A percentile compares a stretch with the other conserved stretches of the same genome.
Conservation (phyloP, 2,329 filamentous ascomycete genomes). For the Helotiales sp. region DNA sequence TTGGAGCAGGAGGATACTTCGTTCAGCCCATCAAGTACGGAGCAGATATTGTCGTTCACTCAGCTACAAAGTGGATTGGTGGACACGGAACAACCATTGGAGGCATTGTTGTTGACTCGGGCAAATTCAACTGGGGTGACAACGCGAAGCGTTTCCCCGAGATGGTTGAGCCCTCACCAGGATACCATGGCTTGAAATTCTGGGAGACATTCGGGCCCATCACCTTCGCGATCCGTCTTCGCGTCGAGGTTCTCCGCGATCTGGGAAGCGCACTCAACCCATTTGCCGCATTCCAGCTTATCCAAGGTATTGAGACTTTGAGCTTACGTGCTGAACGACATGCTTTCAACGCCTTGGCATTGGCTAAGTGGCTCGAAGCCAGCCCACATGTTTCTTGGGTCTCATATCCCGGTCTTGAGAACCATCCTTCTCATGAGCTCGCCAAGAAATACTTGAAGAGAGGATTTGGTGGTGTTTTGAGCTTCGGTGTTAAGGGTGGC, state of each 20-base stretch:
- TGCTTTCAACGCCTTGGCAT: conserved; percentile 75
- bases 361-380: conserved; percentile 81
- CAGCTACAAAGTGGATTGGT: conserved; percentile 95
- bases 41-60: conserved; percentile 92
- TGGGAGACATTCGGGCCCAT: conserved; percentile 86
- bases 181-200: conserved; percentile 93
- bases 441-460: conserved; percentile 86
- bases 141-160: conserved; percentile 85
- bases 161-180: conserved; percentile 83
- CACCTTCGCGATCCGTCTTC: conserved; percentile 79
- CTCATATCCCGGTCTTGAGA: conserved; percentile 85
- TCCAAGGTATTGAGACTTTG: conserved; percentile 87
- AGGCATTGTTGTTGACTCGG: conserved; percentile 82
- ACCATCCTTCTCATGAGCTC: conserved; percentile 74
- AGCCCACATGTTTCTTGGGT: conserved; percentile 90
- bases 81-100: conserved; percentile 92
- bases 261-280: conserved; percentile 81
- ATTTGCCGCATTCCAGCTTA: conserved; percentile 88
- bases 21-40: conserved; percentile 84
- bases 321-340: conserved; percentile 85
- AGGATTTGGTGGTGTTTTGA: conserved; percentile 88
- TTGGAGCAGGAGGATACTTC: conserved; percentile 90
- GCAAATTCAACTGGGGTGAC: conserved; percentile 93
- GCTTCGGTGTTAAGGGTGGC: conserved; percentile 90
- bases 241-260: conserved; percentile 89